phyloP scores from a whole-genome alignment of 2,329 filamentous ascomycete genomes.

The Fusarium sp. region DNA sequence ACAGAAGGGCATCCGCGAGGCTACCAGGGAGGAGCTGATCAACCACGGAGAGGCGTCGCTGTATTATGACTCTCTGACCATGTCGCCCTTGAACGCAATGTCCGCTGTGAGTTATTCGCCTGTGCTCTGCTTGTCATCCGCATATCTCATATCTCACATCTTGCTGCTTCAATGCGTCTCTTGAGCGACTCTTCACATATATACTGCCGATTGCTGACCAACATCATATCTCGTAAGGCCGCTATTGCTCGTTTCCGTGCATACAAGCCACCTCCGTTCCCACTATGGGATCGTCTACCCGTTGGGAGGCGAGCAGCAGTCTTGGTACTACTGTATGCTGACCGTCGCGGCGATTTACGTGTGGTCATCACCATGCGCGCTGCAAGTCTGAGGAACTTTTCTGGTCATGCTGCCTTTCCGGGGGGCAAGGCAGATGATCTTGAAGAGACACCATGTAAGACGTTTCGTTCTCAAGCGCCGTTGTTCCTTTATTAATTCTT shows the following conservation, averaged over 20 bases:
- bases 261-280: slow-evolving; percentile 68
- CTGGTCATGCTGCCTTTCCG: slow-evolving; percentile 88
- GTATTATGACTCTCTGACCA: slow-evolving; percentile 67
- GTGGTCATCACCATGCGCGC: slow-evolving; percentile 76
- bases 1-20: slow-evolving; percentile 37
- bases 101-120: slow-evolving; percentile 57
- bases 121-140: not conserved
- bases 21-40: slow-evolving; percentile 26
- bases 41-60: slow-evolving; percentile 53
- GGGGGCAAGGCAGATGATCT: slow-evolving; percentile 75
- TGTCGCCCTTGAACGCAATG: slow-evolving; percentile 64
- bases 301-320: slow-evolving; percentile 82
- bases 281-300: slow-evolving; percentile 69
- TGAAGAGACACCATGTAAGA: slow-evolving; percentile 68
- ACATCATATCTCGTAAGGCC: slow-evolving; percentile 53
- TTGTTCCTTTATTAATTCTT: not conserved
- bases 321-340: slow-evolving; percentile 86
- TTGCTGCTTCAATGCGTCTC: slow-evolving; percentile 21
- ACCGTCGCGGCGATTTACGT: slow-evolving; percentile 79
- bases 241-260: slow-evolving; percentile 68
- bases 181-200: slow-evolving; percentile 4
- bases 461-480: not conserved
- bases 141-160: not conserved
- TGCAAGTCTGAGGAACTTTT: slow-evolving; percentile 70
- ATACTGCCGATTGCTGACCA: slow-evolving; percentile 19